Conservation (phyloP, 1,284 basidiomycete species). For the Cryptococcus sp. region DNA sequence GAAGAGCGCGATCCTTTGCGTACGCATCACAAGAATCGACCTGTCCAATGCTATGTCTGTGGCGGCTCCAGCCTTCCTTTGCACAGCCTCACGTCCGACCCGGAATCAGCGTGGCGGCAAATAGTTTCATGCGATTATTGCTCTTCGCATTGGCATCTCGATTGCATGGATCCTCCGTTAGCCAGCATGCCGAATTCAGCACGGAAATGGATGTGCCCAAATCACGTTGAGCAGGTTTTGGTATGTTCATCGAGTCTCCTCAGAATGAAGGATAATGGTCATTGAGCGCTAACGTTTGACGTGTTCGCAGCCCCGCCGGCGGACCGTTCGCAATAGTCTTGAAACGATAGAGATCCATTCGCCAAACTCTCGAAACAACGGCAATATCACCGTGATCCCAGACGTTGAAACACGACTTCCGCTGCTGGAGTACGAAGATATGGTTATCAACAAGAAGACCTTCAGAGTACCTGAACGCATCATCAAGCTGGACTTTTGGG, state of each 20-base stretch:
- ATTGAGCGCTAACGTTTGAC: constrained; percentile 11
- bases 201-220: constrained; percentile 99
- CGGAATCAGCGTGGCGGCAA: constrained; percentile 50
- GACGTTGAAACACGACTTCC: constrained; percentile 57
- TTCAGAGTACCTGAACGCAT: constrained; percentile 93
- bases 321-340: constrained; percentile 70
- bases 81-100: constrained; percentile 38
- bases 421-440: constrained; percentile 53
- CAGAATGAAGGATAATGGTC: not conserved
- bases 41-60: constrained; percentile 86
- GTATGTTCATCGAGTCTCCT: constrained; percentile 22
- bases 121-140: constrained; percentile 97
- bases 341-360: constrained; percentile 70
- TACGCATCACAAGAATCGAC: constrained; percentile 75
- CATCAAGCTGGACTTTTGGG: constrained; percentile 94
- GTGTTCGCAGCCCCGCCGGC: constrained; percentile 65
- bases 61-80: constrained; percentile 67
- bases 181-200: constrained; percentile 79
- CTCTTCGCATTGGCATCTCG: constrained; percentile 91
- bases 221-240: constrained; percentile 80
- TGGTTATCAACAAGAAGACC: constrained; percentile 63
- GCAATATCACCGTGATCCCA: constrained; percentile 84
- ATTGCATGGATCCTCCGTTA: constrained; percentile 91
- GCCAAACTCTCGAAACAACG: constrained; percentile 77
- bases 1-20: constrained; percentile 91